Evolutionary conservation across 805 yeast species (phyloP).

Genomic region (Pichia exigua): DNA sequence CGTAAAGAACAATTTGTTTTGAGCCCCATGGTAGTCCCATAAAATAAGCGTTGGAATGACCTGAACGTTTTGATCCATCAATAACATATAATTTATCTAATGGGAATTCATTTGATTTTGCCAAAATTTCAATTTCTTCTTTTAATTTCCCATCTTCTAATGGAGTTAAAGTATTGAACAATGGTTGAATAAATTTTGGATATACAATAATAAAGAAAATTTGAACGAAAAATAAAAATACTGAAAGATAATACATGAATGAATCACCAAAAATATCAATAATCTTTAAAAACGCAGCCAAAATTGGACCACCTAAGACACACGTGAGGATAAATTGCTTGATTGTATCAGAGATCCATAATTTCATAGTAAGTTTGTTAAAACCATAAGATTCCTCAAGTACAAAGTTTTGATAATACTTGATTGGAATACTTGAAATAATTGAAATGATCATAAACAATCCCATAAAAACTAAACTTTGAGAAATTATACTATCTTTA

Average conservation of each 20-base stretch:
- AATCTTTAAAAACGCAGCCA: conserved; percentile 72
- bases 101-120: conserved; percentile 73
- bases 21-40: conserved; percentile 91
- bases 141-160: conserved; percentile 86
- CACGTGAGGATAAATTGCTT: conserved; percentile 50
- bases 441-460: conserved; percentile 43
- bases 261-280: conserved; percentile 71
- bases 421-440: conserved; percentile 55
- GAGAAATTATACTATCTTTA: conserved; percentile 54
- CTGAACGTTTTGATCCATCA: conserved; percentile 95
- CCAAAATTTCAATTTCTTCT: conserved; percentile 70
- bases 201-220: conserved; percentile 64
- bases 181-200: conserved; percentile 85
- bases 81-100: conserved; percentile 76
- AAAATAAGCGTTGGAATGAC: conserved; percentile 96
- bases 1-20: conserved; percentile 89
- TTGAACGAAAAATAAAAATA: conserved; percentile 63
- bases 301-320: conserved; percentile 61
- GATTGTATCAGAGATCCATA: conserved; percentile 68
- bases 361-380: conserved; percentile 67
- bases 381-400: conserved; percentile 91
- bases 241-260: conserved; percentile 75
- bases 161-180: conserved; percentile 87
- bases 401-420: conserved; percentile 74
- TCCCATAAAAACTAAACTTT: conserved; percentile 59